Base-by-base conservation (phyloP, 1,284 basidiomycete species). In the Moesziomyces globuligerus region DNA sequence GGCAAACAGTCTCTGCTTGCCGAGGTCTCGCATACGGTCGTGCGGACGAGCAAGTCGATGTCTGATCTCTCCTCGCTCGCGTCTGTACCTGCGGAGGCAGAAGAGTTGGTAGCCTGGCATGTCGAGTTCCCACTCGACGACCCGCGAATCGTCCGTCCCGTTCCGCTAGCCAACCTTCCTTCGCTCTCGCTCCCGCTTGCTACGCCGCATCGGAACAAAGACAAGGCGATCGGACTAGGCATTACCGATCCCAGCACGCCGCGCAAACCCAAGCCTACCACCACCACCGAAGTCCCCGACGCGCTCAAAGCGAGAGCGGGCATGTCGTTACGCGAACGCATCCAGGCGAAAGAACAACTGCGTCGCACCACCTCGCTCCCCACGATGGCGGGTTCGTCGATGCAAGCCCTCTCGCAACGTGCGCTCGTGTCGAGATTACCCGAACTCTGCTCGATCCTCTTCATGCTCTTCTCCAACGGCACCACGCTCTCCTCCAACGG, bases 391-490 rank as follows among this genome's bases (percentile, higher is more conserved):
- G 39, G 4, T 49, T 57, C 20, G 4, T 44, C 57, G 2, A 68
- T 59, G 56, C 59, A 62, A 28, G 49, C 54, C 0, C 52, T 74
- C 11, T 61, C 60, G 13, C 65, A 72, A 25, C 66, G 68, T 13
- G 47, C 70, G 0, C 51, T 71, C 18, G 52, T 78, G 29, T 68
- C 65, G 3, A 56, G 76, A 0, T 42, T 78, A 0, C 61, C 64
- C 10, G 75, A 78, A 32, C 45, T 78, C 13, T 71, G 61, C 36
- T 55, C 51, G 13, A 72, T 72, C 24, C 42, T 78, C n/a, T 73
- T 72, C 43, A 73, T 77, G 70, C 62, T 77, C 17, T 77, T 77
- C 32, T 65, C 61, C 45, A 68, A 65, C 55, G 64, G 57, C 13
- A 59, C 60, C 7, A 70, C 59, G 3, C 60, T 58, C 1, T 50